Evolutionary conservation across 192 early-diverging fungal species (phyloP).

Genomic region (Entomortierella lignicola): DNA sequence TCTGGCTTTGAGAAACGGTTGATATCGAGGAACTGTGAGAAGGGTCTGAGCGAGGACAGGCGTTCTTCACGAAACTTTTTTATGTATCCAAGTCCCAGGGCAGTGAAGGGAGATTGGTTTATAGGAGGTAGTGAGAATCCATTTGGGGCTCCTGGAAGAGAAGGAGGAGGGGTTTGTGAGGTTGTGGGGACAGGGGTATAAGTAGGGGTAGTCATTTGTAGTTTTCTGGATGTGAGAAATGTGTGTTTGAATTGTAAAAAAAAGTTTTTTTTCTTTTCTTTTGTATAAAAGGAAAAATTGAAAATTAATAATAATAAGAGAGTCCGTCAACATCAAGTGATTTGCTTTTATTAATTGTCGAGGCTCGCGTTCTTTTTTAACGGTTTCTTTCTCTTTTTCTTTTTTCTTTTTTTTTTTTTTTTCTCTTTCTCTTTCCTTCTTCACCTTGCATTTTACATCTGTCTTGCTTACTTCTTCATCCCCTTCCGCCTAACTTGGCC

Average conservation of each 20-base stretch:
- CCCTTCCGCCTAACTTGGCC: neutral
- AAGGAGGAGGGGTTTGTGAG: neutral
- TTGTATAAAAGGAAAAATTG: neutral
- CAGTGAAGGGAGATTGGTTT: constrained; percentile 10
- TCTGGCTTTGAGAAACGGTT: constrained; percentile 60
- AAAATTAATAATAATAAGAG: neutral
- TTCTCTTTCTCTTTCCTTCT: constrained; percentile 2
- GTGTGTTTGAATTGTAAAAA: neutral
- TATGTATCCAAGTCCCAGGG: constrained; percentile 41
- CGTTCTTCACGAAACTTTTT: constrained; percentile 53
- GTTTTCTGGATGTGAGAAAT: neutral
- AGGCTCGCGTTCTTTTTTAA: no score
- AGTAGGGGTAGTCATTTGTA: constrained; percentile 21
- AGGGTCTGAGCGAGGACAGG: constrained; percentile 60
- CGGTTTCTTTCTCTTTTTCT: constrained; percentile 1
- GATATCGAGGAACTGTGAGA: constrained; percentile 66
- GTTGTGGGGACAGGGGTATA: constrained; percentile 26
- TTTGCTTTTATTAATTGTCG: no score
- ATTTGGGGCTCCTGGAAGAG: neutral
- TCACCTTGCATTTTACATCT: neutral
- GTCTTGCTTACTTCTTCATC: neutral
- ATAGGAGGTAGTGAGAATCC: constrained; percentile 4
- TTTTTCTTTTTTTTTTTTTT: neutral
- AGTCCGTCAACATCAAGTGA: no score
- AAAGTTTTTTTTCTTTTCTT: no score